Evolutionary conservation across 75 land plant species (phyloP).

Genomic region (Cupressus sempervirens): DNA sequence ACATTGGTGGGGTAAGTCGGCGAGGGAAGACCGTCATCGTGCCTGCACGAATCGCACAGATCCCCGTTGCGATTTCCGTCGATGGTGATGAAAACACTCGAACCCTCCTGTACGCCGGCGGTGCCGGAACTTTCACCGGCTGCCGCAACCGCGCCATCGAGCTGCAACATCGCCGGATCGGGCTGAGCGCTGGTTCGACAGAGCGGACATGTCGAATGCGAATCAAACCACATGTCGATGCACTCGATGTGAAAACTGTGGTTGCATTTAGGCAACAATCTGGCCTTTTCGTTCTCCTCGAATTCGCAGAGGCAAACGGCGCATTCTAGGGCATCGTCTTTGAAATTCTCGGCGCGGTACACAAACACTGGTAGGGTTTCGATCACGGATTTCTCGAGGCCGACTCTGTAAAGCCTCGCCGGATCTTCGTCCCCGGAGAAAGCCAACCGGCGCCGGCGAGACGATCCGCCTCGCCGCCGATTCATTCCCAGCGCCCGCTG

Average conservation of each 20-base stretch:
- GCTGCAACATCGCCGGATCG: neutral
- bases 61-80: neutral
- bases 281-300: slow-evolving; percentile 31
- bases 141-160: neutral
- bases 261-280: slow-evolving; percentile 40
- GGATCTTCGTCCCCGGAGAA: neutral
- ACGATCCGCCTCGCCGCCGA: neutral
- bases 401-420: neutral
- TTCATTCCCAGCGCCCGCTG: neutral
- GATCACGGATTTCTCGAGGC: neutral
- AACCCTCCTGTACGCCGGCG: neutral
- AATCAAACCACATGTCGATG: slow-evolving; percentile 60
- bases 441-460: neutral
- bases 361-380: neutral
- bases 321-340: slow-evolving; percentile 32
- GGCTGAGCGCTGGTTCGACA: slow-evolving; percentile 31
- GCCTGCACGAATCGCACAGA: slow-evolving; percentile 5
- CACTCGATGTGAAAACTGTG: slow-evolving; percentile 49
- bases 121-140: neutral
- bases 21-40: neutral
- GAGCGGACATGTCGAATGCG: slow-evolving; percentile 50
- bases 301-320: slow-evolving; percentile 63
- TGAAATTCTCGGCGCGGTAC: neutral
- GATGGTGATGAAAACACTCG: neutral
- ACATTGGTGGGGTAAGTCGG: neutral